These are phyloP conservation scores for Flaveria robusta DNA, from an alignment of 129 eudicot genomes.

Conservation along the genomic window DNA sequence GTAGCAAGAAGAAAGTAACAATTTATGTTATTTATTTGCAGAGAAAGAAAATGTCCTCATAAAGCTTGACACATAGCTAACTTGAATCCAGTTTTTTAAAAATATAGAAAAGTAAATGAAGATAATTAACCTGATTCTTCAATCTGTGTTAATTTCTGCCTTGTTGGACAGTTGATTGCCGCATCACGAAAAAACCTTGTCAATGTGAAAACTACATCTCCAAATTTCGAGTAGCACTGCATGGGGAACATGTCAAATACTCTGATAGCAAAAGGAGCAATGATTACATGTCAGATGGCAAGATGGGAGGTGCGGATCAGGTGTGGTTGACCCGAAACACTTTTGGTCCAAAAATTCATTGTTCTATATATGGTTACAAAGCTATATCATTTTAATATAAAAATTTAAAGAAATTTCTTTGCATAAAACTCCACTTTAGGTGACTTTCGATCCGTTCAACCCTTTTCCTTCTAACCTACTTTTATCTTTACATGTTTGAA, in stretches of 20 bases:
- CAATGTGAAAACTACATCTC: constrained; percentile 84
- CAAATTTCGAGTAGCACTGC: constrained; percentile 93
- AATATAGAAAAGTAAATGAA: background rate
- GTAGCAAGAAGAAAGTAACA: background rate
- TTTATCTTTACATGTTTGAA: too few species aligned
- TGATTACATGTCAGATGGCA: background rate
- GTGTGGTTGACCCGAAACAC: background rate
- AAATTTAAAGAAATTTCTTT: background rate
- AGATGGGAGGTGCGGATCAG: background rate
- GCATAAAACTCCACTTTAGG: background rate
- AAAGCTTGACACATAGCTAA: background rate
- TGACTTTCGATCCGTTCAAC: background rate
- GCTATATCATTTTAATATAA: background rate
- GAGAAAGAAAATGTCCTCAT: background rate
- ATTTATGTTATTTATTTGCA: constrained; percentile 17
- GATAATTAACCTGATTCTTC: constrained; percentile 51
- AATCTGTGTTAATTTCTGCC: constrained; percentile 45
- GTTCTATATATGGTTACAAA: background rate
- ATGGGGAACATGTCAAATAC: constrained; percentile 25
- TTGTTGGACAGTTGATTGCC: constrained; percentile 47
- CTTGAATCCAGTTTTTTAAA: background rate
- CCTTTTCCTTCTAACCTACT: background rate
- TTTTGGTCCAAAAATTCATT: background rate
- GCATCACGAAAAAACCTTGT: constrained; percentile 86
- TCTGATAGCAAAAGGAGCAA: background rate